Base-by-base conservation (phyloP, 352 stramenopile genomes). In the Pythium monospermum region DNA sequence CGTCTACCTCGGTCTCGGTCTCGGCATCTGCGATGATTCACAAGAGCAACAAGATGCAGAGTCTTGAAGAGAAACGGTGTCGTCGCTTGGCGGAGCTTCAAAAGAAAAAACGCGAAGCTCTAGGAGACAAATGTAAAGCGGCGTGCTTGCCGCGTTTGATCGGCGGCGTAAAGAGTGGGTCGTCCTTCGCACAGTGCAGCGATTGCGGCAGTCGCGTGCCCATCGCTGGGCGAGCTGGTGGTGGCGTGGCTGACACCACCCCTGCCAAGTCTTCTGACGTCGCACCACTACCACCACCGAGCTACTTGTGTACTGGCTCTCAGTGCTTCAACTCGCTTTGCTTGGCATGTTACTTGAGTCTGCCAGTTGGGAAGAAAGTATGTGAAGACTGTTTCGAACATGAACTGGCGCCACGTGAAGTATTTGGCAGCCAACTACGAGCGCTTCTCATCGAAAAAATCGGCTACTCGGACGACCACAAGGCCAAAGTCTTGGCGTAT, bases 341-440 rank as follows among this genome's bases (percentile, higher is more conserved):
- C 45, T n/a, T 26, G 30, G 13, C 19, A 0, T 94, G 80, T 46
- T 85, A 76, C 25, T 46, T 27, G 1, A 45, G 62, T 21, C 53
- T 94, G 1, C 76, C 75, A 6, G 30, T 31, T 1, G 68, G 54
- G 32, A 80, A 68, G 26, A 85, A 82, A 26, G 46, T 89, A 0
- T 94, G 83, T 23, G 80, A 91, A 57, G 67, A 83, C 21, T 94
- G 83, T 42, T 94, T 84, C 48, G 59, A 82, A 36, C 71, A 91
- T 47, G 83, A 91, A 49, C 42, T 71, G 8, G 45, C 55, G 2
- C 63, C 70, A 0, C 33, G 61, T 10, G 77, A 87, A 44, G 64
- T 58, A 1, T 68, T 87, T 26, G 77, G 79, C 4, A 71, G 78
- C 27, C 76, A 82, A n/a, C 51, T 93, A 13, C 78, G 80, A 33